Base-by-base conservation (phyloP, 2,329 filamentous ascomycete species). In the Phaeosphaeriaceae sp. region DNA sequence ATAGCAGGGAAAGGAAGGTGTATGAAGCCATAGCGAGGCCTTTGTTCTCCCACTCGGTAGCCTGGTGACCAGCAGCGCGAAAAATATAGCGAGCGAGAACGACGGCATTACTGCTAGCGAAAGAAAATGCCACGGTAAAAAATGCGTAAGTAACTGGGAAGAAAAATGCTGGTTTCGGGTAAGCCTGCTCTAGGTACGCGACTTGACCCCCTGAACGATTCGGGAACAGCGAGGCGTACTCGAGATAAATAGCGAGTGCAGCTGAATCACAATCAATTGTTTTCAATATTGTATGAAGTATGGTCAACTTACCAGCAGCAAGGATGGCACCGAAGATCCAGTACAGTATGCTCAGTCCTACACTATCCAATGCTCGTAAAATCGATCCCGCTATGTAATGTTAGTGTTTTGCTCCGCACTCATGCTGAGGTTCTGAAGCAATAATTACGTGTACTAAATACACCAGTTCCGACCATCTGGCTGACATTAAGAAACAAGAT, bases 381-480 rank as follows among this genome's bases (percentile, higher is more conserved):
- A 69, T 69, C 1, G 51, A 56, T n/a, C 62, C 64, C 16, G 64
- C 58, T 66, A 30, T 17, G 9, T 11, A 18, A 21, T n/a, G 20
- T 60, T 30, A 62, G 45, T 28, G 40, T 34, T 23, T 11, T 15
- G 13, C 16, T n/a, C 37, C 11, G 6, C 4, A 1, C 18, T 4
- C n/a, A 32, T 13, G 8, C 26, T 32, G 18, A 2, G 18, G 11
- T 39, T 6, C 30, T 13, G 13, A 20, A 11, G 11, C n/a, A 16
- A 35, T 38, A 61, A 63, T 59, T 42, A 66, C 63, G 60, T 41
- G 63, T 66, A 36, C 60, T 65, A 28, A 68, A 68, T 2, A 68
- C 60, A 40, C 66, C 66, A 4, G 67, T 68, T 26, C 66, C 67
- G 1, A 70, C 53, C 67, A 70, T 70, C 42, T 70, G 63, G 13